Evolutionary conservation across 164 flowering plant genomes (phyloP), one percentile per base, ranked within the genome.

Genomic region (Aristolochia contorta): DNA sequence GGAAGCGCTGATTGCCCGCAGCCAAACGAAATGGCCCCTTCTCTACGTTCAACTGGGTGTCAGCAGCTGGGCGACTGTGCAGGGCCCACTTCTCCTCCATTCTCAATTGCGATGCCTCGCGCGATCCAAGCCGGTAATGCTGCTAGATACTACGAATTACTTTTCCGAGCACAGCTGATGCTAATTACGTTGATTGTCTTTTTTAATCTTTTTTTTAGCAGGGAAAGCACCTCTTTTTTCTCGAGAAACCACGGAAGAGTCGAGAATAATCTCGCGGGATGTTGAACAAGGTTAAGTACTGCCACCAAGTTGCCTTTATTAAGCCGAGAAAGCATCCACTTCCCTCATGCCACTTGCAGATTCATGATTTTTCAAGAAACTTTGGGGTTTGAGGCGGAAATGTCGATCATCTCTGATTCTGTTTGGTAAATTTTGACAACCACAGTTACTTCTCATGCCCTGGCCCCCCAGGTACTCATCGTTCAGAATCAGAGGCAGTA

Each of bases 1-100:
- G 86, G 83, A 59, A 81, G 80, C 70, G 82, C 85, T 47, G 55
- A 72, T 41, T 70, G 62, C 52, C 56, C 77, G 47, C 77, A 72
- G 59, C 49, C 63, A 18, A n/a, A 55, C 48, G 61, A 69, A 61
- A 77, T 68, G 52, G 61, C 60, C 58, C 49, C 68, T 9, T 41
- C 69, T n/a, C 45, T 50, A 60, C 59, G 64, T 53, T 61, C 78
- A 56, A 47, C 59, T 63, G 69, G 76, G 7, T 70, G 66, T 32
- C 77, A 61, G 50, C 60, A 72, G 24, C 72, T 63, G 1, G 49
- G 25, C 61, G 48, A 19, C 57, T 64, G 59, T 66, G 47, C 27
- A 2, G 22, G 50, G 19, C 9, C 52, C 20, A 9, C 41, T 32
- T 59, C 62, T 16, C 54, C 62, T 14, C 48, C 61, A 6, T 20